Percentiles rank a stretch among this genome's conserved stretches.
phyloP scores from a whole-genome alignment of 1,284 basidiomycete species.

The Coniferiporia sulphurascens region DNA sequence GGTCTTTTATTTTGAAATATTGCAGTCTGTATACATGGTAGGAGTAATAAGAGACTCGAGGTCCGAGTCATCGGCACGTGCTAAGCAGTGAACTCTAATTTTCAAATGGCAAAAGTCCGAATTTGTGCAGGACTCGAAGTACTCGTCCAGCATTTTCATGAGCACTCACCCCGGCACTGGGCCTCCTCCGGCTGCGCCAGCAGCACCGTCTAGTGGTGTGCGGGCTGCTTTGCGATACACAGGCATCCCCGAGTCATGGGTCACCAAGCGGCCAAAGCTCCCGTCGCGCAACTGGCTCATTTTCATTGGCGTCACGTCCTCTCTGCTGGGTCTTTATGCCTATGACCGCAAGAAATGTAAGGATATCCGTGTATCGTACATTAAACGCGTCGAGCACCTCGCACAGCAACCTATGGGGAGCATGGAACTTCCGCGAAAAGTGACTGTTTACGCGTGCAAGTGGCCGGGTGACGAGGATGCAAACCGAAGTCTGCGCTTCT shows the following conservation, averaged over 20 bases:
- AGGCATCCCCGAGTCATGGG: conserved; percentile 68
- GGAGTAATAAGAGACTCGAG: neutral
- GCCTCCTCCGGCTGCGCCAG: conserved; percentile 6
- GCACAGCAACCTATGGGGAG: conserved; percentile 64
- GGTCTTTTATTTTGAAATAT: too few species aligned
- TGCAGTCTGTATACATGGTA: too few species aligned
- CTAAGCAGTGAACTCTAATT: neutral
- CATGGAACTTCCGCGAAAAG: conserved; percentile 71
- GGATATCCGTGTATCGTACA: conserved; percentile 72
- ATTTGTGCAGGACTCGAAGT: neutral
- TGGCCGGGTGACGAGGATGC: conserved; percentile 96
- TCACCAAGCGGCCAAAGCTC: conserved; percentile 71
- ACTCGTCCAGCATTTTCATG: neutral
- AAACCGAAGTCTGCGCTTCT: conserved; percentile 80
- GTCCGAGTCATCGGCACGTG: neutral
- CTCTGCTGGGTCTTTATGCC: conserved; percentile 68
- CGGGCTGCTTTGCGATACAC: conserved; percentile 54
- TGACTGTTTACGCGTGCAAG: conserved; percentile 83
- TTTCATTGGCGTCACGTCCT: conserved; percentile 74
- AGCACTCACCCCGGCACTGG: conserved; percentile 3
- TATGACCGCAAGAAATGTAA: conserved; percentile 84
- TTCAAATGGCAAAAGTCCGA: neutral
- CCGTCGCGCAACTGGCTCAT: conserved; percentile 94
- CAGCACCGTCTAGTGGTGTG: conserved; percentile 31
- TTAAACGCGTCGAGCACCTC: conserved; percentile 75